Base-by-base conservation (phyloP, 1,284 basidiomycete species). In the Ceraceosorus bombacis region DNA sequence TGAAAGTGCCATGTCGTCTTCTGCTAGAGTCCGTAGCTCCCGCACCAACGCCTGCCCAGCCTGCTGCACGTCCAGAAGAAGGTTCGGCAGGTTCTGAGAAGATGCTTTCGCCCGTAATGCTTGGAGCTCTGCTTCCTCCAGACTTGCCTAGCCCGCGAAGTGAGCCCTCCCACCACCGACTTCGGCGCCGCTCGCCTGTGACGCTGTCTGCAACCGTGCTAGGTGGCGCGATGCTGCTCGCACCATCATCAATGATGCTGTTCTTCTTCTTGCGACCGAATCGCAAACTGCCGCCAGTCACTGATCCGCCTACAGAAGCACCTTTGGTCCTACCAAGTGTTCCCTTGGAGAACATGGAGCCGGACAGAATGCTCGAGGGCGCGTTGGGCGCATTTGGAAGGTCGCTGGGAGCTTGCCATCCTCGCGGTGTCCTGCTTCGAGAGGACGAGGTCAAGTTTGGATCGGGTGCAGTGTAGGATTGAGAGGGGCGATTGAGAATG, bases 401-500 rank as follows among this genome's bases (percentile, higher is more conserved):
- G 54, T 73, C 66, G 37, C 65, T 41, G 7, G 72, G 70, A 6
- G 66, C 61, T 13, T 57, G 41, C 63, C 64, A 62, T 49, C 37
- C 17, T 36, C 40, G n/a, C 36, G 43, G 46, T 13, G 55, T 40
- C 12, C 6, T 15, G 15, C 15, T 15, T 36, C 57, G 17, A 48
- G 64, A 64, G 10, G 58, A 15, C 10, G 54, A 12, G 27, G 27
- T 27, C 27, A 27, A 27, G 17, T 55, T 48, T n/a, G 68, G 66
- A 12, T 66, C 66, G 3, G 27, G 27, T 40, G 68, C 62, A 13
- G 60, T 41, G 51, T 77, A 77, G 46, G 59, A 68, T 62, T 77
- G 74, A 4, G 74, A 74, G 48, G 74, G 74, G 55, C 74, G 68
- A 40, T 75, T 72, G 38, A 77, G 70, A 58, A 77, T 76, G 43